A percentile compares a stretch with the other conserved stretches of the same genome.
Evolutionary conservation across 2,329 filamentous ascomycete species (phyloP).

Genomic region (Grosmannia clavigera): DNA sequence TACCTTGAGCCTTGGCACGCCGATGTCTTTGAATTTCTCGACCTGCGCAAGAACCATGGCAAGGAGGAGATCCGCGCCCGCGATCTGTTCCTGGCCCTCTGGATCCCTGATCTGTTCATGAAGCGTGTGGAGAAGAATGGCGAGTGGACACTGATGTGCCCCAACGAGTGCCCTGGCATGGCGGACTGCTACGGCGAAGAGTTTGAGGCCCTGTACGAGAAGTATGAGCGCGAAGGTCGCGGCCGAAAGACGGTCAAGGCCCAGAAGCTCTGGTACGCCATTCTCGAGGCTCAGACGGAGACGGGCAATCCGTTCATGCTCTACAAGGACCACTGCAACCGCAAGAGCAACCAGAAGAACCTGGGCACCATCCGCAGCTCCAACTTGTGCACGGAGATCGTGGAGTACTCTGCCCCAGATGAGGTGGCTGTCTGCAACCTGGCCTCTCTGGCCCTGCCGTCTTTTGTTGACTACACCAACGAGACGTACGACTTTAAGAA

Average conservation of each 20-base stretch:
- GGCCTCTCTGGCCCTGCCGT: slow-evolving; percentile 83
- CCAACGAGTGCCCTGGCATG: slow-evolving; percentile 87
- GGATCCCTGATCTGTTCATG: slow-evolving; percentile 99
- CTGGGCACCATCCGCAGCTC: slow-evolving; percentile 96
- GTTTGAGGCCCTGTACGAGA: slow-evolving; percentile 88
- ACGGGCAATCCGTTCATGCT: slow-evolving; percentile 99
- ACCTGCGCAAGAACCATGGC: slow-evolving; percentile 97
- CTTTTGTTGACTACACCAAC: slow-evolving; percentile 76
- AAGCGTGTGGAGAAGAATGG: slow-evolving; percentile 96
- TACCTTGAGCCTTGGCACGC: slow-evolving; percentile 99
- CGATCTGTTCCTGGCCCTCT: slow-evolving; percentile 93
- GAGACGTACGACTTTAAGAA: slow-evolving; percentile 91
- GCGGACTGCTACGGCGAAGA: slow-evolving; percentile 96
- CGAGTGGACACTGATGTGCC: slow-evolving; percentile 97
- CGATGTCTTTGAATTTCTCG: slow-evolving; percentile 93
- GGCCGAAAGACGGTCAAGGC: slow-evolving; percentile 89
- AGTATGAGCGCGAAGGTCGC: slow-evolving; percentile 78
- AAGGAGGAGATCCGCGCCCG: slow-evolving; percentile 97
- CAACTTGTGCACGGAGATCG: slow-evolving; percentile 96
- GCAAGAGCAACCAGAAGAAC: slow-evolving; percentile 99
- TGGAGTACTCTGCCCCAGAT: slow-evolving; percentile 94
- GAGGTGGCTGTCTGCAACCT: slow-evolving; percentile 98
- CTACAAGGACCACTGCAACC: slow-evolving; percentile 97
- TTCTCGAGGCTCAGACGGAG: slow-evolving; percentile 96
- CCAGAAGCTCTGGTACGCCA: slow-evolving; percentile 99